Conservation (phyloP, 1,284 basidiomycete species). For the Naganishia albida region DNA sequence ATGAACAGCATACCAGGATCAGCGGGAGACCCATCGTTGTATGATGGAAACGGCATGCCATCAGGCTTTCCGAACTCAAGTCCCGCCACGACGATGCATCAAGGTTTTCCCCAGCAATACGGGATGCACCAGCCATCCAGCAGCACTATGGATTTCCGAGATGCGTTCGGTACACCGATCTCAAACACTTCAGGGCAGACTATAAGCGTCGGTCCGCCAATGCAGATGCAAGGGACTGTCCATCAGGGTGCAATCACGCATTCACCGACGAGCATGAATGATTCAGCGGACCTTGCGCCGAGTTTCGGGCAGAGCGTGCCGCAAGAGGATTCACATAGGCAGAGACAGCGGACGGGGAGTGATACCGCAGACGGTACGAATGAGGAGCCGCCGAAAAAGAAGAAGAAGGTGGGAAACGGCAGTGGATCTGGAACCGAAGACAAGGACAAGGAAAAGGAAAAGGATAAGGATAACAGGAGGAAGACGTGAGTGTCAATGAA, state of each 20-base stretch:
- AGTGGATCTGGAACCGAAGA: constrained; percentile 18
- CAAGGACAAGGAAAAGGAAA: constrained; percentile 35
- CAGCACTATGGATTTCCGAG: background rate
- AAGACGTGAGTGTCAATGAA: constrained; percentile 14
- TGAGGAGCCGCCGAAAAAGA: constrained; percentile 40
- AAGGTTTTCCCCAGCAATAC: constrained; percentile 1
- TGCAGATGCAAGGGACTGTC: background rate
- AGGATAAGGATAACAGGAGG: constrained; percentile 47
- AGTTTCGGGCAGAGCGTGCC: background rate
- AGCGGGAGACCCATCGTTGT: background rate
- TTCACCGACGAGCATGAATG: constrained; percentile 11
- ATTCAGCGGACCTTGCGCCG: background rate
- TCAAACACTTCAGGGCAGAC: background rate
- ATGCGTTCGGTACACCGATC: constrained; percentile 5
- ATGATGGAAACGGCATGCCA: background rate
- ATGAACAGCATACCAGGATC: constrained; percentile 1
- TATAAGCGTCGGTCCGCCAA: background rate
- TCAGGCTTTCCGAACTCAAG: background rate
- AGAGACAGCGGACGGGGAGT: background rate
- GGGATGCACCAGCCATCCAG: constrained; percentile 3
- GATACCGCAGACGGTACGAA: constrained; percentile 3
- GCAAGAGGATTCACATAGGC: background rate
- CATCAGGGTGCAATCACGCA: constrained; percentile 12
- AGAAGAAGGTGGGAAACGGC: constrained; percentile 37
- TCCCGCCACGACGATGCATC: background rate